Conservation (phyloP, 495 filamentous ascomycete species). For the Trichoderma virens region DNA sequence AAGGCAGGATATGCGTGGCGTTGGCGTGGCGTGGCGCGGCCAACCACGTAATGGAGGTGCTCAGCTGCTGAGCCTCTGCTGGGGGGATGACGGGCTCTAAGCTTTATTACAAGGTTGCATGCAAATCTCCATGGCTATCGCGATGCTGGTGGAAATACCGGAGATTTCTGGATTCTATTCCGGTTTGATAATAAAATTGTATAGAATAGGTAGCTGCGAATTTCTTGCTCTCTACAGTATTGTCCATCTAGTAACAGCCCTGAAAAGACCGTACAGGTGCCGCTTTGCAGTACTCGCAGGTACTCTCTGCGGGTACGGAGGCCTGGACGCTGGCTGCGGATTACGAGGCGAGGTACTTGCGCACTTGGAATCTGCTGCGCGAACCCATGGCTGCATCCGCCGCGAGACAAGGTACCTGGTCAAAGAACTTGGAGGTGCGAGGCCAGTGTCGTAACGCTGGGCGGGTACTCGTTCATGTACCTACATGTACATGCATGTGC, state of each 20-base stretch:
- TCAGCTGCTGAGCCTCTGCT: not conserved
- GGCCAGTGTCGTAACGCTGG: no score
- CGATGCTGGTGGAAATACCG: no score
- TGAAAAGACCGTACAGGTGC: no score
- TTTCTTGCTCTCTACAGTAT: no score
- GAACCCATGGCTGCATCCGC: no score
- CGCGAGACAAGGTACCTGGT: not conserved
- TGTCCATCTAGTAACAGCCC: no score
- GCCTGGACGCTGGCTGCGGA: not conserved
- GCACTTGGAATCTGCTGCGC: not conserved
- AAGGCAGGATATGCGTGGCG: not conserved
- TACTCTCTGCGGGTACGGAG: not conserved
- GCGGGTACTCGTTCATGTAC: not conserved
- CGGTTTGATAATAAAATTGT: no score
- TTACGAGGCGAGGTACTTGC: not conserved
- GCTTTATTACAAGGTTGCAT: not conserved
- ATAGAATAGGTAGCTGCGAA: no score
- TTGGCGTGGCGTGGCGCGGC: conserved; percentile 10
- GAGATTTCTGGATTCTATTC: no score
- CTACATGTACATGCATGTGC: not conserved
- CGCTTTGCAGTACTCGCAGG: no score
- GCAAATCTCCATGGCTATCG: no score
- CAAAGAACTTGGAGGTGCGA: no score
- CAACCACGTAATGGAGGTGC: conserved; percentile 8
- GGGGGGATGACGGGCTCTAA: not conserved